These are phyloP conservation scores for Pythium coloratum DNA, from an alignment of 352 stramenopile genomes.

Conservation along the genomic window DNA sequence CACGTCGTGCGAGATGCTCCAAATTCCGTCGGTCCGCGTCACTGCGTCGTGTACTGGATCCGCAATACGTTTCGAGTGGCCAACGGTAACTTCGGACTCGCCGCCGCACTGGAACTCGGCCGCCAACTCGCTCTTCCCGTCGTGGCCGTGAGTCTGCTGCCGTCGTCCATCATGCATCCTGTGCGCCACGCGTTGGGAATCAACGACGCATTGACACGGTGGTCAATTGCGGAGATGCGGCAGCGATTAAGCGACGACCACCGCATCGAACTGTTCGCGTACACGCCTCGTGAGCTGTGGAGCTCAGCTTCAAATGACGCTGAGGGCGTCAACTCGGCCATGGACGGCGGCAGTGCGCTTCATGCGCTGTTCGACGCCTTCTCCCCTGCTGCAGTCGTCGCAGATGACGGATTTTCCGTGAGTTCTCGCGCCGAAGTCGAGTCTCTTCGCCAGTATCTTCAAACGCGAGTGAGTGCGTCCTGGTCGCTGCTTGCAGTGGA, in stretches of 20 bases:
- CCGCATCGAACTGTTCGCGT: slow-evolving; percentile 43
- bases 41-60: slow-evolving; percentile 70
- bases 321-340: background rate
- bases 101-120: slow-evolving; percentile 45
- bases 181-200: slow-evolving; percentile 52
- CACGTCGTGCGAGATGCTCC: slow-evolving; percentile 11
- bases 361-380: slow-evolving; percentile 18
- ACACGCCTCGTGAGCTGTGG: slow-evolving; percentile 33
- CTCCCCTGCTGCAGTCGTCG: slow-evolving; percentile 14
- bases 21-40: slow-evolving; percentile 8
- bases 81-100: slow-evolving; percentile 65
- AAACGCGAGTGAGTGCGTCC: slow-evolving; percentile 34
- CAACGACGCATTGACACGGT: slow-evolving; percentile 57
- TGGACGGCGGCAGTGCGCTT: slow-evolving; percentile 19
- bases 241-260: slow-evolving; percentile 36
- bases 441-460: slow-evolving; percentile 17
- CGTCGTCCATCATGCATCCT: slow-evolving; percentile 50
- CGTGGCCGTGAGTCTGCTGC: slow-evolving; percentile 46
- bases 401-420: slow-evolving; percentile 28
- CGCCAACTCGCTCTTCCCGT: slow-evolving; percentile 45
- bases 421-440: slow-evolving; percentile 20
- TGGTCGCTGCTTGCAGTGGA: slow-evolving; percentile 68
- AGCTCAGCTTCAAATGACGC: slow-evolving; percentile 30
- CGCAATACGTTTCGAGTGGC: slow-evolving; percentile 55
- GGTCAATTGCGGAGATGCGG: slow-evolving; percentile 51